These are phyloP conservation scores for Capillidium heterosporum DNA, from an alignment of 371 early-diverging fungal species.

Conservation along the genomic window DNA sequence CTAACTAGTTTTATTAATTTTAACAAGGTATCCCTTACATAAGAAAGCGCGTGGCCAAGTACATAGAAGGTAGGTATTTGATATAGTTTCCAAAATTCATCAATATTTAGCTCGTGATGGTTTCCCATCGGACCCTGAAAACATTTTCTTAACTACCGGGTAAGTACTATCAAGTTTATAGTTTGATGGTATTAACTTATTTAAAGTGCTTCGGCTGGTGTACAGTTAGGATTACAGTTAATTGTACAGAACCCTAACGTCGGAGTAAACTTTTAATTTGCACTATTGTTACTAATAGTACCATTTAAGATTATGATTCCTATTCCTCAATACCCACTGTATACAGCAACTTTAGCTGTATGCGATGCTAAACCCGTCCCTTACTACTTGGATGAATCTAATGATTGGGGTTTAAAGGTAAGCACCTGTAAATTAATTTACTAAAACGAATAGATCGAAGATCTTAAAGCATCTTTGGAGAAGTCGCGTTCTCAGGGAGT, in stretches of 20 bases:
- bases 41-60: conserved; percentile 70
- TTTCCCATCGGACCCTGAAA: conserved; percentile 54
- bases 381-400: conserved; percentile 75
- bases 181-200: not conserved
- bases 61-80: conserved; percentile 27
- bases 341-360: conserved; percentile 76
- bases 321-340: conserved; percentile 98
- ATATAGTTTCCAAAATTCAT: not conserved
- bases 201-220: conserved; percentile 54
- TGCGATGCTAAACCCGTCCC: conserved; percentile 68
- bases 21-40: conserved; percentile 38
- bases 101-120: conserved; percentile 59
- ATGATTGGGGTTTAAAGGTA: conserved; percentile 67
- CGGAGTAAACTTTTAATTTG: conserved; percentile 27
- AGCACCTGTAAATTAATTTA: not conserved
- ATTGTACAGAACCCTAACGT: conserved; percentile 55
- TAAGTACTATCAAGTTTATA: conserved; percentile 5
- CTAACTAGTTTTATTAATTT: not conserved
- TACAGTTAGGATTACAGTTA: conserved; percentile 69
- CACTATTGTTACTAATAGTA: not conserved
- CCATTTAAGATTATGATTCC: conserved; percentile 70
- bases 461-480: conserved; percentile 33
- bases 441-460: conserved; percentile 13
- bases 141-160: conserved; percentile 85
- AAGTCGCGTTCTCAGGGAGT: conserved; percentile 50